Base-by-base conservation (phyloP, 2,329 filamentous ascomycete species). In the Colletotrichum eleusines region DNA sequence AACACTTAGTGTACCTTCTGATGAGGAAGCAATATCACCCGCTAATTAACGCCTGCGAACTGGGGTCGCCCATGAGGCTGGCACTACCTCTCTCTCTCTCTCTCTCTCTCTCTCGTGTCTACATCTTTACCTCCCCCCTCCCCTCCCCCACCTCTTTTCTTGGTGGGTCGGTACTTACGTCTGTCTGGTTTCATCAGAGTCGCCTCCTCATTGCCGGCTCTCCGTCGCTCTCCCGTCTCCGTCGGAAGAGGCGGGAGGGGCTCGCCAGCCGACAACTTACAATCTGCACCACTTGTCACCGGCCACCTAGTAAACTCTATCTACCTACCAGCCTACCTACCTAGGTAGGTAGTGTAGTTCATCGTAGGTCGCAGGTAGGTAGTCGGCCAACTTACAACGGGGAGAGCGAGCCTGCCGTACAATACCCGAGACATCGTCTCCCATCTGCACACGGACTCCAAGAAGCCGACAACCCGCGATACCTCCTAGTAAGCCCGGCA, bases 241-340 rank as follows among this genome's bases (percentile, higher is more conserved):
- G n/a, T 46, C 66, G 66, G 61, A 53, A 46, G 53, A 46, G 28
- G 46, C 66, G 66, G 66, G 54, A 59, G 44, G n/a, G 38, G 12
- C 42, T 26, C 20, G 57, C 26, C 31, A 42, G 31, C 58, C 31
- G 40, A 42, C 60, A 42, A 44, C 28, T 26, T 31, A 20, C 46
- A 14, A n/a, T 42, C 4, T 16, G 42, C 40, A 28, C n/a, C 42
- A n/a, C 3, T 11, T 14, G 11, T 38, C 9, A 38, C 6, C 2
- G 33, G 14, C 12, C 40, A 46, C 4, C 20, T 12, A 11, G 4
- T 46, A 46, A 23, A 46, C 44, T 46, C 20, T 46, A 44, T n/a
- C n/a, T n/a, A n/a, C n/a, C n/a, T n/a, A n/a, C n/a, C n/a, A n/a
- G n/a, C n/a, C 16, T 18, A 35, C 33, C 35, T 38, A 12, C 35